Base-by-base conservation (phyloP, 2,329 filamentous ascomycete species). In the Curvularia eragrostidis region DNA sequence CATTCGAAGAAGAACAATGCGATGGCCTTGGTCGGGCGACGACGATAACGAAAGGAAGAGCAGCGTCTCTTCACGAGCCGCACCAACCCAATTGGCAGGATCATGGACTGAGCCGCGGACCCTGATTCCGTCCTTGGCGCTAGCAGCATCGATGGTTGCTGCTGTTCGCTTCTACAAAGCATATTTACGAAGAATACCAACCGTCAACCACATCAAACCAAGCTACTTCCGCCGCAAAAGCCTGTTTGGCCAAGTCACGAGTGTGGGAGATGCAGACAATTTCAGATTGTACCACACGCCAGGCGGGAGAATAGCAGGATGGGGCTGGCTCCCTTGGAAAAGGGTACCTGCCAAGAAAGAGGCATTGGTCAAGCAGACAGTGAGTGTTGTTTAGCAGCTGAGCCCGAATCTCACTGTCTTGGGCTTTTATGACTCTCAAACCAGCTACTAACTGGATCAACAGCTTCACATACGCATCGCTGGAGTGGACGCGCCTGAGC, bases 281-380 rank as follows among this genome's bases (percentile, higher is more conserved):
- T 97, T 99, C 76, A 90, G 95, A 67, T 77, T 99, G 47, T 99
- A 90, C 75, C 95, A 99, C 76, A 98, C 93, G 0, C 95, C 95
- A 0, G 94, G 94, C n/a, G 95, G 95, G 10, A 84, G 88, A 64
- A 77, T 93, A 50, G 84, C 89, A 10, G 95, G 95, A 52, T 99
- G 95, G 95, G 93, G 90, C n/a, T 96, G 91, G 92, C 72, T 95
- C 63, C 89, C 85, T 5, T 82, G 85, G 75, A 83, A 92, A 70
- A 88, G 79, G 57, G 84, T 97, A 6, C 93, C 93, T 1, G 83
- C 80, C 12, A 86, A 84, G 56, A 89, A 84, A 72, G 85, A 88
- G 56, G 85, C 87, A 28, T 78, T 97, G 61, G 91, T 86, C 72
- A 87, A 89, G 58, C 87, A 89, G 65, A 97, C 93, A 58, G 92